Base-by-base conservation (phyloP, 2,329 filamentous ascomycete genomes). In the Rhytidhysteron rufulum region DNA sequence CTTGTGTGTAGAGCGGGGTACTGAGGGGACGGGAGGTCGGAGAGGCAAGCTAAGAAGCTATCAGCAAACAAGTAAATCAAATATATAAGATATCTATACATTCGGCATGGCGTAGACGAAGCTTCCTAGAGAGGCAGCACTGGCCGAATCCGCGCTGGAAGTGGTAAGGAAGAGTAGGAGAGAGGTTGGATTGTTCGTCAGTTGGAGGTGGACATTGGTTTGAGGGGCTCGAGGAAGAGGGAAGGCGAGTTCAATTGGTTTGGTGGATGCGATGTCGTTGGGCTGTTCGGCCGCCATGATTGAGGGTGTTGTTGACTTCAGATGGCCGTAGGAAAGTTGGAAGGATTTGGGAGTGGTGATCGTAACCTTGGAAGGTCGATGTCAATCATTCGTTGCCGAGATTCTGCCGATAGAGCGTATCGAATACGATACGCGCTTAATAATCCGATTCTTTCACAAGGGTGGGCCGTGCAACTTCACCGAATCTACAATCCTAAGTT, bases 71-170 rank as follows among this genome's bases (percentile, higher is more conserved):
- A 11, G 19, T 54, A 38, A 55, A 55, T 49, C 29, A 45, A 39
- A 79, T 4, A 13, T 17, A 41, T 33, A 13, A 20, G 34, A 31
- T 41, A 32, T 20, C 60, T 72, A 54, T 71, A 95, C 93, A 69
- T 95, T 86, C 13, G 93, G 91, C 63, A 98, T 79, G 3, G 90
- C 87, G 62, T 95, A 97, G 33, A 97, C 87, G 59, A 97, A 91
- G 36, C 88, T 95, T 3, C 93, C 91, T 66, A 97, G 76, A 1
- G 66, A 51, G 2, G 68, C 36, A 7, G 55, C 37, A 42, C 51
- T 31, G 19, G 57, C 47, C 1, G 63, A 55, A 16, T 71, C 77
- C 2, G 71, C 57, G 2, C 71, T 68, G 1, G 61, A 45, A 6
- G 75, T 75, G 0, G 74, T 79, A 32, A 83, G 64, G 57, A 82